Base-by-base conservation (phyloP, 2,329 filamentous ascomycete genomes). In the Phoma herbarum region DNA sequence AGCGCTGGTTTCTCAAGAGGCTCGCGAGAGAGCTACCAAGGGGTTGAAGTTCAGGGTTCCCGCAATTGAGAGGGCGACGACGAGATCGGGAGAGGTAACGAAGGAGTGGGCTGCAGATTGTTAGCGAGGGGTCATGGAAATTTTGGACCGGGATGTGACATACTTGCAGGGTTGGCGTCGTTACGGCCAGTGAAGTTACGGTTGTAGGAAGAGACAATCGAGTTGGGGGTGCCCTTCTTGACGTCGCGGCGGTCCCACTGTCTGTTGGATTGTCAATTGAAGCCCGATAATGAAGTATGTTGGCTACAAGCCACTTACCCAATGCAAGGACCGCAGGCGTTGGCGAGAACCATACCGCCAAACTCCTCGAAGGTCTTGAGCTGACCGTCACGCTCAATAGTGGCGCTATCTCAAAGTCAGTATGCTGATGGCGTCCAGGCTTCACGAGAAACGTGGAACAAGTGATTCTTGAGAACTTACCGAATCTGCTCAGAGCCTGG, bases 141-240 rank as follows among this genome's bases (percentile, higher is more conserved):
- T n/a, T n/a, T n/a, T n/a, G n/a, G n/a, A n/a, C n/a, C n/a, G n/a
- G n/a, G n/a, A n/a, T n/a, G n/a, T n/a, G n/a, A n/a, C n/a, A n/a
- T n/a, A n/a, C n/a, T 43, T 2, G 41, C 41, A 10, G 93, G 93
- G 86, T 97, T 98, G 68, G 91, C 93, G 71, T 97, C 93, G 80
- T 98, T 98, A 78, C 95, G 92, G 68, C 94, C 94, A 62, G 94
- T 98, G 85, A 99, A 98, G 88, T 99, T 98, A 82, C 95, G 93
- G 90, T 99, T 99, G 89, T 97, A 99, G 26, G 95, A 98, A 45
- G 93, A 97, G 78, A 99, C 85, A 79, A 99, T 99, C 7, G 93
- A 96, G 88, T 99, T 99, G 74, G 93, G 84, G 72, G 91, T 89
- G 68, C 94, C 94, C 88, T 98, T 97, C 86, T 93, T 90, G 56